A percentile compares a stretch with the other conserved stretches of the same genome.
Conservation (phyloP, 805 yeast genomes). For the Candida silvatica region DNA sequence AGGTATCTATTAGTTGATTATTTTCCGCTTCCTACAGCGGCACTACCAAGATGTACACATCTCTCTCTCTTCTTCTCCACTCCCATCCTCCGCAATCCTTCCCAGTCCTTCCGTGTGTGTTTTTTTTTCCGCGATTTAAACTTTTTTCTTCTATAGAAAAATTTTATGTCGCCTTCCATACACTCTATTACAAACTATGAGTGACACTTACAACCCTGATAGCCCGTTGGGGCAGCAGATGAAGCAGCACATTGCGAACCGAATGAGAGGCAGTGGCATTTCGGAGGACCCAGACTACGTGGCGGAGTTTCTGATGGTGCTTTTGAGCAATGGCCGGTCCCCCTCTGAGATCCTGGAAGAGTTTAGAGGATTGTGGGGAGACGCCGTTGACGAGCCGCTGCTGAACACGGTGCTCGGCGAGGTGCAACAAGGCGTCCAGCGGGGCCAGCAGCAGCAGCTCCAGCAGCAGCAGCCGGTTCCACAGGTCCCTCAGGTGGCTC, state of each 20-base stretch:
- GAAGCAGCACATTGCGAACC: constrained; percentile 33
- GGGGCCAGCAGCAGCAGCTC: constrained; percentile 6
- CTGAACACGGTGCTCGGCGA: constrained; percentile 52
- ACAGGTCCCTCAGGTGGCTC: constrained; percentile 8
- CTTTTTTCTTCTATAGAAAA: too few relatives aligned
- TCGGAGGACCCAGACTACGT: constrained; percentile 50
- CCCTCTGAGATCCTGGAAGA: constrained; percentile 54
- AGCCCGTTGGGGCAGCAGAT: constrained; percentile 31
- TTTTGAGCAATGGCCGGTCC: constrained; percentile 60
- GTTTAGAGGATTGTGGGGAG: constrained; percentile 51
- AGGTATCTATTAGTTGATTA: too few relatives aligned
- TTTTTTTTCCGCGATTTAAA: too few relatives aligned
- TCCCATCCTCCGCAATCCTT: too few relatives aligned
- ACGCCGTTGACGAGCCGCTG: constrained; percentile 48
- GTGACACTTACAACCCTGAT: constrained; percentile 17
- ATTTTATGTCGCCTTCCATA: too few relatives aligned
- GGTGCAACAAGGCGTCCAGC: constrained; percentile 20
- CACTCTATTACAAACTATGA: too few relatives aligned
- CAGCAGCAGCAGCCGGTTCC: constrained; percentile 7
- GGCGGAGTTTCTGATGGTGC: constrained; percentile 65
- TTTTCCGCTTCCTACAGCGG: too few relatives aligned
- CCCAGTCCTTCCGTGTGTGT: too few relatives aligned
- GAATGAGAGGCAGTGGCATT: constrained; percentile 31
- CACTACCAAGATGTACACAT: too few relatives aligned
- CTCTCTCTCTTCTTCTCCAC: too few relatives aligned